Conservation (phyloP, 345 rosid genomes). For the Crucihimalaya himalaica region DNA sequence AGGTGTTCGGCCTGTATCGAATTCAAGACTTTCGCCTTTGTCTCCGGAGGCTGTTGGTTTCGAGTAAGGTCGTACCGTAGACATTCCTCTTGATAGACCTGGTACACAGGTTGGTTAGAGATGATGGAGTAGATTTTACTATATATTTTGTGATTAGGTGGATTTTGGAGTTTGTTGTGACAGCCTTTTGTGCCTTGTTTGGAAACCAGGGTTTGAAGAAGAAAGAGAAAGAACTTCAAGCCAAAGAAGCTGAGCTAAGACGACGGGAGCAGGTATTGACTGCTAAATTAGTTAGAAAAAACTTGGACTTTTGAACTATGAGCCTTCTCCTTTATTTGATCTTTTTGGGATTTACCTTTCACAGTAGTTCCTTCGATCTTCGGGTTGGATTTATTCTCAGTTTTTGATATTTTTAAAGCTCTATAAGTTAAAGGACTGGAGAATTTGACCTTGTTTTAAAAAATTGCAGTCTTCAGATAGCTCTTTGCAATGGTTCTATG, state of each 20-base stretch:
- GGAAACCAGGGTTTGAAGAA: constrained; percentile 71
- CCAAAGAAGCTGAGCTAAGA: constrained; percentile 92
- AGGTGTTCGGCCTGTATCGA: constrained; percentile 63
- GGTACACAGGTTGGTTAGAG: constrained; percentile 43
- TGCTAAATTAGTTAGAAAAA: constrained; percentile 6
- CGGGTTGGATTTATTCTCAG: background rate
- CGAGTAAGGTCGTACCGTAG: constrained; percentile 65
- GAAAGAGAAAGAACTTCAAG: constrained; percentile 94
- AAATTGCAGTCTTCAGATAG: background rate
- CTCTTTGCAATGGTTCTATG: background rate
- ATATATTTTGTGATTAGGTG: background rate
- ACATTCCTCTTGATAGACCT: constrained; percentile 82
- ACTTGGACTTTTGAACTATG: constrained; percentile 8
- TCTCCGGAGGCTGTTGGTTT: constrained; percentile 93
- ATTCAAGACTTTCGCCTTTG: constrained; percentile 94
- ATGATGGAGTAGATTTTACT: background rate
- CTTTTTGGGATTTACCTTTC: background rate
- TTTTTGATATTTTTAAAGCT: background rate
- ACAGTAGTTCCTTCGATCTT: background rate
- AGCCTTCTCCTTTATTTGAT: background rate
- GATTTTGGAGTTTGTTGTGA: constrained; percentile 7
- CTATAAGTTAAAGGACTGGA: background rate
- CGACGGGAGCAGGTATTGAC: constrained; percentile 80
- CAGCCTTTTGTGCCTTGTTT: constrained; percentile 8
- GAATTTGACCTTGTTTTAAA: background rate